Conservation (phyloP, 257 asterid species). For the Fraxinus excelsior region DNA sequence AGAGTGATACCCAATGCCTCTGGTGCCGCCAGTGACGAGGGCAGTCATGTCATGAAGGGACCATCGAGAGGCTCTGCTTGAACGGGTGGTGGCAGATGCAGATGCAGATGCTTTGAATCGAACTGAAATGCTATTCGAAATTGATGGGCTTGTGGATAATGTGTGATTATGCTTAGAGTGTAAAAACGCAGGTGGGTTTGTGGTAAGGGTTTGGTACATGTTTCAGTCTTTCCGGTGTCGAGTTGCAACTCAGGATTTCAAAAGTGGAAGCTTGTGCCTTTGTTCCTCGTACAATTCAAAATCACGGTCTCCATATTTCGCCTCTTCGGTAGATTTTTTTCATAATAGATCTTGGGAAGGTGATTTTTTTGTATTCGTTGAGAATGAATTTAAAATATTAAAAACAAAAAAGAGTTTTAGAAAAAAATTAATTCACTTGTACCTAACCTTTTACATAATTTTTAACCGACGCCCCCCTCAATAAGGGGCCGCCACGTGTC, state of each 20-base stretch:
- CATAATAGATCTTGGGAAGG: too few species aligned
- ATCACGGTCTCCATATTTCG: too few species aligned
- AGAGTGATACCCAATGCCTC: conserved; percentile 54
- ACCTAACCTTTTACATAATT: too few species aligned
- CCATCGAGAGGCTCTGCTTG: conserved; percentile 38
- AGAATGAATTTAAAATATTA: too few species aligned
- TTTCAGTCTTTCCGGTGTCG: background rate
- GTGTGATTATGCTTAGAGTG: conserved; percentile 5
- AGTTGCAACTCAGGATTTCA: background rate
- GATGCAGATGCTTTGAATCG: conserved; percentile 32
- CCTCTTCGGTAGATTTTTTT: too few species aligned
- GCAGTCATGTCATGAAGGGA: conserved; percentile 62
- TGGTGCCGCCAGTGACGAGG: conserved; percentile 65
- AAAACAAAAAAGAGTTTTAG: too few species aligned
- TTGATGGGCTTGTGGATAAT: conserved; percentile 8
- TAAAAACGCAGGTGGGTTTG: conserved; percentile 3
- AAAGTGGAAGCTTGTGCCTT: too few species aligned
- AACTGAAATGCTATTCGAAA: conserved; percentile 7
- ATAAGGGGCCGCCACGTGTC: too few species aligned
- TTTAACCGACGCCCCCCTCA: too few species aligned
- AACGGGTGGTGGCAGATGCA: conserved; percentile 25
- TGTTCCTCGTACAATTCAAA: too few species aligned
- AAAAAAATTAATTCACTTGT: too few species aligned
- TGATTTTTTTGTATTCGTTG: too few species aligned
- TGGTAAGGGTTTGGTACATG: conserved; percentile 16